These are phyloP conservation scores for Trichoderma polysporum DNA, from an alignment of 2,329 filamentous ascomycete genomes.

Conservation along the genomic window DNA sequence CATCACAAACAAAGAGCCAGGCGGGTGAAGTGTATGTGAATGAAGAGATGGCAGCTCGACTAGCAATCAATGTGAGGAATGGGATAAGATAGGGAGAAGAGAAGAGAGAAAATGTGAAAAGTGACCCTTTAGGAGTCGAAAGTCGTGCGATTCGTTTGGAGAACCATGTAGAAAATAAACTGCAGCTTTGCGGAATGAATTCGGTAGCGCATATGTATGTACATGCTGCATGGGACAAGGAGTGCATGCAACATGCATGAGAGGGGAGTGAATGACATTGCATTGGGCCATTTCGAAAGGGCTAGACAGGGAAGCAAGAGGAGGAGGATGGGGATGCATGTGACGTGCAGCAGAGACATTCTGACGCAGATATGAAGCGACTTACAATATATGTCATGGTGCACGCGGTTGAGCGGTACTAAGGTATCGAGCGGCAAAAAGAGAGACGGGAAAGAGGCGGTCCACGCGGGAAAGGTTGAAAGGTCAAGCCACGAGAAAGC, in stretches of 20 bases:
- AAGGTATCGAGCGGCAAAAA: slow-evolving; percentile 22
- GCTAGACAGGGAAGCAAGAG: slow-evolving; percentile 13
- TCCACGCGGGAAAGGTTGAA: neutral
- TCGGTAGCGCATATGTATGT: slow-evolving; percentile 8
- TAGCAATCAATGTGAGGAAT: neutral
- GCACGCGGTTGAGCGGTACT: slow-evolving; percentile 30
- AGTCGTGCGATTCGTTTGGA: slow-evolving; percentile 3
- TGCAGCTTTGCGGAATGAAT: slow-evolving; percentile 1
- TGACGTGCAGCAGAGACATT: slow-evolving; percentile 20
- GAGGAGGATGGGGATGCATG: slow-evolving; percentile 22
- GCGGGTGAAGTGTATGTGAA: neutral
- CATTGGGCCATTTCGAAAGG: neutral
- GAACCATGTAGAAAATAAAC: neutral
- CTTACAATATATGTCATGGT: slow-evolving; percentile 45
- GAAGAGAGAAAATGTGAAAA: neutral
- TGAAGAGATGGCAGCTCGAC: neutral
- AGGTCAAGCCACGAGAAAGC: neutral
- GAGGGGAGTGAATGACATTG: neutral
- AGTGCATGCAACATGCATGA: slow-evolving; percentile 21
- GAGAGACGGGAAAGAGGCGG: neutral
- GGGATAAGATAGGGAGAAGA: neutral
- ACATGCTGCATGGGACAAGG: slow-evolving; percentile 3
- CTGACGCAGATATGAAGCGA: slow-evolving; percentile 20
- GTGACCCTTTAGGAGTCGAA: neutral
- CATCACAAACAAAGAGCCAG: neutral